Evolutionary conservation across 208 protist species (phyloP), one percentile per base, ranked within the genome.

Genomic region (Acanthamoeba lenticulata): DNA sequence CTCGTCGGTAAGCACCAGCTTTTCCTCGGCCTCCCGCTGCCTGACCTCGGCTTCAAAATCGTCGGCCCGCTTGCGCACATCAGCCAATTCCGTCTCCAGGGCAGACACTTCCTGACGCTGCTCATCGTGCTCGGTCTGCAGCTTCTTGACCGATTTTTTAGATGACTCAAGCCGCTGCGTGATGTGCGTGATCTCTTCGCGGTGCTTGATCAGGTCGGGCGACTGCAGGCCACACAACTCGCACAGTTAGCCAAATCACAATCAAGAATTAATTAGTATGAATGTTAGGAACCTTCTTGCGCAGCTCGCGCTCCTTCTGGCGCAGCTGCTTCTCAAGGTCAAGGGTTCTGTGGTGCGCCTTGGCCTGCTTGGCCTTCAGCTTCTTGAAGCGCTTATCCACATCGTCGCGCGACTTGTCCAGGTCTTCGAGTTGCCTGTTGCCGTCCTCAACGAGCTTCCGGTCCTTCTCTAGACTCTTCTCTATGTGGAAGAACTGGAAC

Each of bases 31-130:
- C 32, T 95, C 94, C 29, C 34, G 11, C 34, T 29, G 79, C 69
- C 97, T 97, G 69, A 97, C 96, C 74, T 95, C 95, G 47, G 95
- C 95, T 97, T 97, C 91, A 97, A 96, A 90, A 97, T 98, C 52
- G 34, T 47, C 29, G 11, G 34, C 17, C 67, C 96, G 60, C 95
- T 97, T 97, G 95, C 99, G 97, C 6, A 96, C 91, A 40, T 97
- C 85, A 38, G 96, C 97, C 32, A 98, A 97, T 52, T 95, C 90
- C 9, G 89, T 2, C 40, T 95, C 42, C 5, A 95, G 95, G 44
- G 96, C 94, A 79, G 98, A 97, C 94, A 99, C 96, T 19, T 98
- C 97, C 34, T 97, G 96, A 34, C 97, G 34, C 27, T 94, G 96
- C 42, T 97, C 96, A 67, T 97, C 94, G 94, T 98, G 96, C 1